Conservation (phyloP, 2,329 filamentous ascomycete genomes). For the Triangularia verruculosa region DNA sequence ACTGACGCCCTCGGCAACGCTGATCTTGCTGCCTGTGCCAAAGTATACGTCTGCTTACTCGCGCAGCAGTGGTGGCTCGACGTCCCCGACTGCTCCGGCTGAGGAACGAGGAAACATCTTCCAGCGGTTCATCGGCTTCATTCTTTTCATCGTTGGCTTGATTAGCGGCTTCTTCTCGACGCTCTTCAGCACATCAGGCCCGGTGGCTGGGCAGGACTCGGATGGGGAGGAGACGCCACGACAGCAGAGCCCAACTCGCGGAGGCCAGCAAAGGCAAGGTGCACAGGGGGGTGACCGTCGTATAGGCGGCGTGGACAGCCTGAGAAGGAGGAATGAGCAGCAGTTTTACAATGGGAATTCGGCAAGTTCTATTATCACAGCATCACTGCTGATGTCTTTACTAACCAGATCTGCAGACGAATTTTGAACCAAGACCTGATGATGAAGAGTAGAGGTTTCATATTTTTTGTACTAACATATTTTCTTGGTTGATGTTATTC, state of each 20-base stretch:
- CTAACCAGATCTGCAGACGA: slow-evolving; percentile 53
- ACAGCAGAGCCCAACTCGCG: not conserved
- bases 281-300: slow-evolving; percentile 19
- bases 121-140: slow-evolving; percentile 35
- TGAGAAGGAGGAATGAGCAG: slow-evolving; percentile 48
- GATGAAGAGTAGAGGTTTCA: slow-evolving; percentile 44
- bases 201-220: slow-evolving; percentile 7
- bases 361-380: slow-evolving; percentile 48
- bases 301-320: slow-evolving; percentile 51
- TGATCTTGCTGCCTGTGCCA: slow-evolving; percentile 73
- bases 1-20: slow-evolving; percentile 73
- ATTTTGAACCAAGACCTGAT: slow-evolving; percentile 65
- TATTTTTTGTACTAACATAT: not conserved
- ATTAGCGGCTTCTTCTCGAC: slow-evolving; percentile 32
- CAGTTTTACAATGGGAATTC: slow-evolving; percentile 93
- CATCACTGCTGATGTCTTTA: not conserved
- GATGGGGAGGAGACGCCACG: slow-evolving; percentile 22
- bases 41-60: slow-evolving; percentile 43
- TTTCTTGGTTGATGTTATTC: not conserved
- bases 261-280: not conserved
- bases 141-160: slow-evolving; percentile 31
- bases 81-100: not conserved
- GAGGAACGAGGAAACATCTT: slow-evolving; percentile 31
- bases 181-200: slow-evolving; percentile 24
- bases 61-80: not conserved